Evolutionary conservation across 345 rosid genomes (phyloP).

Genomic region (Camelina neglecta): DNA sequence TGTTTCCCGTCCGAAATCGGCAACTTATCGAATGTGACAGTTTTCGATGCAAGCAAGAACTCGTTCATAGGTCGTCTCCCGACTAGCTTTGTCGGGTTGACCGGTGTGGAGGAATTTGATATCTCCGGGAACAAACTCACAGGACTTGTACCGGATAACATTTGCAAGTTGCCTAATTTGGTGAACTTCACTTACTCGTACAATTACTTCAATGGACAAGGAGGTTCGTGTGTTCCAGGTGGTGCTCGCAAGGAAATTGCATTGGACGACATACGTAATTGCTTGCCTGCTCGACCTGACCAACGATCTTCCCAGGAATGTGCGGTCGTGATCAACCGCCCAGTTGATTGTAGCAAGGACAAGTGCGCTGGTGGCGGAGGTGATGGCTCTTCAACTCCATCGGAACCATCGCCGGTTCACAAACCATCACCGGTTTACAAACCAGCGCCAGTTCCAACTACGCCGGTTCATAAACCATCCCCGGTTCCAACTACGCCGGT

Average conservation of each 20-base stretch:
- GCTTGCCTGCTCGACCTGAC: slow-evolving; percentile 54
- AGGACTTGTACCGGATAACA: slow-evolving; percentile 57
- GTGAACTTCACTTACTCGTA: slow-evolving; percentile 58
- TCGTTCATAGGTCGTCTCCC: slow-evolving; percentile 59
- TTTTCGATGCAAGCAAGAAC: slow-evolving; percentile 68
- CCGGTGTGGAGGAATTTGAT: slow-evolving; percentile 50
- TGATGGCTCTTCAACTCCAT: slow-evolving; percentile 33
- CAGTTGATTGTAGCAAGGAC: slow-evolving; percentile 78
- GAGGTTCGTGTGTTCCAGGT: slow-evolving; percentile 50
- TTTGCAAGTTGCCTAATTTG: slow-evolving; percentile 66
- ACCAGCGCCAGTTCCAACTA: slow-evolving; percentile 20
- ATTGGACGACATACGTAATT: slow-evolving; percentile 59
- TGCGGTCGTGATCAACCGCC: slow-evolving; percentile 49
- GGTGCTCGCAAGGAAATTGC: slow-evolving; percentile 38
- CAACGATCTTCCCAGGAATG: slow-evolving; percentile 59
- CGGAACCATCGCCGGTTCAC: slow-evolving; percentile 27
- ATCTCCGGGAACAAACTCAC: slow-evolving; percentile 64
- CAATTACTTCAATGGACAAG: slow-evolving; percentile 68
- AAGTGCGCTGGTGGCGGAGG: slow-evolving; percentile 43
- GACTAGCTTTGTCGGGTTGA: slow-evolving; percentile 46
- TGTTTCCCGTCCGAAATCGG: slow-evolving; percentile 81
- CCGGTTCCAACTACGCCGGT: background rate
- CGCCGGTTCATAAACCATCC: no score
- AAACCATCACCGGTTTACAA: background rate
- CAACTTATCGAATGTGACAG: slow-evolving; percentile 51